Conservation (phyloP, 208 protist genomes). For the Wallacemonas sp. region DNA sequence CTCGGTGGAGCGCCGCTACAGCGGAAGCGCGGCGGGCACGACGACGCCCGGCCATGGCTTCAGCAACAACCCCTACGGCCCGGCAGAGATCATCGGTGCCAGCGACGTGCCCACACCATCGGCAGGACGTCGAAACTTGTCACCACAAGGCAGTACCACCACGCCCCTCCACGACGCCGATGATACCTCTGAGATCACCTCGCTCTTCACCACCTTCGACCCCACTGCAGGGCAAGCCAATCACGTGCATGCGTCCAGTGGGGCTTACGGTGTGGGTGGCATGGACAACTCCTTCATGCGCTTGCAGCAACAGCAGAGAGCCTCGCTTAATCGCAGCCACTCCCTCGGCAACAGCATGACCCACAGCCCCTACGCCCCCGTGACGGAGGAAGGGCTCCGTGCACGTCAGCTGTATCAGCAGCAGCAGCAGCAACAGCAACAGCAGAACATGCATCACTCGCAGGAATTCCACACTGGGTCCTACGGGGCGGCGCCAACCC, state of each 20-base stretch:
- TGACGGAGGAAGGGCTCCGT: constrained; percentile 8
- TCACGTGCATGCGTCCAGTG: neutral
- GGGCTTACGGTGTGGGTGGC: neutral
- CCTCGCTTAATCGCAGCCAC: neutral
- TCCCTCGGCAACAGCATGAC: constrained; percentile 19
- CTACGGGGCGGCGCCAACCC: neutral
- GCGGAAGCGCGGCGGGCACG: neutral
- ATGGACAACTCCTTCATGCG: neutral
- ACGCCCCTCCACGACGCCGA: neutral
- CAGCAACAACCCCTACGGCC: constrained; percentile 11
- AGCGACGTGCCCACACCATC: neutral
- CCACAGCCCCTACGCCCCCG: constrained; percentile 33
- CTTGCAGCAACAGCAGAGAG: neutral
- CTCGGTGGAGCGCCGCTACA: neutral
- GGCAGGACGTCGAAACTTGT: neutral
- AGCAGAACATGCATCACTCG: neutral
- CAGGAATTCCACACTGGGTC: neutral
- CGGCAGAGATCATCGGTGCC: neutral
- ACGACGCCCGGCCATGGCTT: neutral
- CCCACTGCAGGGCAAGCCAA: constrained; percentile 16
- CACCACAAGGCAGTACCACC: neutral
- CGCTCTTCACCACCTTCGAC: constrained; percentile 59
- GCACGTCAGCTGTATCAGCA: constrained; percentile 10
- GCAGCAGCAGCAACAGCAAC: constrained; percentile 12
- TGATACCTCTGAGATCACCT: constrained; percentile 42